Evolutionary conservation across 495 filamentous ascomycete species (phyloP), one percentile per base, ranked within the genome.

Genomic region (Echria macrotheca): DNA sequence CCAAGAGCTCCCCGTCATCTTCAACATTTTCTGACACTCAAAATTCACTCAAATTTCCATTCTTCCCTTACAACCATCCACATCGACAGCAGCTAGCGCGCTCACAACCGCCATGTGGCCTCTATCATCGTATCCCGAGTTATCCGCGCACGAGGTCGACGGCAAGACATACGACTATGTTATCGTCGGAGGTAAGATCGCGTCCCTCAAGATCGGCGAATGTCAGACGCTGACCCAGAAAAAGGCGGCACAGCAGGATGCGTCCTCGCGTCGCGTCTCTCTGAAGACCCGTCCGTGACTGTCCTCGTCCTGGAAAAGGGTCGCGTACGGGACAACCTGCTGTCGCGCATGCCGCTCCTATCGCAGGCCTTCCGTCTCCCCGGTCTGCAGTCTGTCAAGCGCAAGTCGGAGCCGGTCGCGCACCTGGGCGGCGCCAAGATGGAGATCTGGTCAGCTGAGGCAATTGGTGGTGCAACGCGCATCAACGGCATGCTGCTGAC

Each of bases 281-380:
- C 72, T 29, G 71, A 73, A 49, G 68, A 76, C 49, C 59, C 59
- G n/a, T 58, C 64, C 40, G 60, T 65, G 5, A 63, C 63, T 2
- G 65, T 78, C n/a, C 66, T 78, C 17, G 47, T 78, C 12, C 54
- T 78, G 14, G 73, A 77, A 52, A 71, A 69, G 6, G 74, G 74
- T 24, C 53, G 54, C 6, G 65, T 69, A 38, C 65, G 64, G 45
- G 66, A 66, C 46, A 64, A 61, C 43, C 32, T 61, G 28, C 17
- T 59, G 8, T 49, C 47, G 0, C 60, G 63, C 35, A 55, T 60
- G 26, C 60, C 63, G 0, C 54, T 66, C 11, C 6, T 55, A 0
- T 52, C 51, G 18, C 55, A 57, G 28, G 57, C 62, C 40, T 53
- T 44, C 35, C 6, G 24, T 9, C 49, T 56, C 9, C 49, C 55